Base-by-base conservation (phyloP, 345 rosid genomes). In the Pugionium dolabratum region DNA sequence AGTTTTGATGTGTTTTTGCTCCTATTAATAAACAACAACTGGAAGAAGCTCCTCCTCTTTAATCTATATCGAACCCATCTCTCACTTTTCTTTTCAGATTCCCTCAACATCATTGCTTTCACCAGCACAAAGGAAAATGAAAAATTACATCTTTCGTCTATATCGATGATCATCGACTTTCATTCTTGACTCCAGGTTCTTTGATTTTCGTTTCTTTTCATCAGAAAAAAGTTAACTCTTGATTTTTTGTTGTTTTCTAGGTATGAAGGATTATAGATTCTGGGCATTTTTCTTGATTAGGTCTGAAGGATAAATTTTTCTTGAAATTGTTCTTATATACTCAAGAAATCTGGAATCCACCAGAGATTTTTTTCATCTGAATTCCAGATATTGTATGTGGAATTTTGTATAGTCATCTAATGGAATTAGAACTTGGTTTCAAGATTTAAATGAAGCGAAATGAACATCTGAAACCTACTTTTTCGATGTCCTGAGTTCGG, bases 1-100 rank as follows among this genome's bases (percentile, higher is more conserved):
- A 30, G 71, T 66, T 54, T 36, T 40, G 49, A 34, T 63, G 59
- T 57, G 28, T 42, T 71, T 52, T 72, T 72, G 55, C 76, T 67
- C 69, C 37, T 66, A 32, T 6, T 18, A 18, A 18, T 18, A 18
- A 18, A 18, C 18, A 18, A 18, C 18, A 18, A 45, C 27, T 46
- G 34, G 18, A 18, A 18, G 11, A 41, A 29, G 43, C 11, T 50
- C 60, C 40, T 69, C 53, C 33, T 59, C 52, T 44, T 51, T 9
- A 18, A 18, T 18, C 18, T 32, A 46, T 4, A 28, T 36, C 54
- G 41, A 69, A 63, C 60, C 66, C 55, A 49, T 56, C 39, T 53
- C 54, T 18, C 18, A 18, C 18, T 18, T 18, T 18, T 41, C 67
- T 28, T 55, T 43, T 40, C 51, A 62, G 78, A 74, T 74, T 67